Evolutionary conservation across 164 flowering plant genomes (phyloP), one percentile per base, ranked within the genome.

Genomic region (Buxus sempervirens): DNA sequence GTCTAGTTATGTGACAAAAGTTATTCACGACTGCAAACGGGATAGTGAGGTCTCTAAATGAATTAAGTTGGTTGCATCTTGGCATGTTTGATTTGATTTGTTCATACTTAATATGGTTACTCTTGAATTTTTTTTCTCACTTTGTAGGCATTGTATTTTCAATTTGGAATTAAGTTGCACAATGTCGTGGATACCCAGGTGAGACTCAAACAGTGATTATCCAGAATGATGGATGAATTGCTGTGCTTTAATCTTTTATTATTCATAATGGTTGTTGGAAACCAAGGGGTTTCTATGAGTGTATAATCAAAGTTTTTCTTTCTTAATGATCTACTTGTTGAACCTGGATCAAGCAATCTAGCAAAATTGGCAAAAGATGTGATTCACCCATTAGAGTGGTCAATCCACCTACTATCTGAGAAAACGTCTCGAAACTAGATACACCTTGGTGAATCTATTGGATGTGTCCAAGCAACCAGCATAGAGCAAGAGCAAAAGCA

Each of bases 171-270:
- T 79, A 89, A 83, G 82, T 79, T 94, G 75, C 79, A 94, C 77
- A 91, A 88, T 72, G 97, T 91, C 62, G 77, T 88, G 63, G 98
- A 93, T 73, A 93, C 98, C 67, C 98, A 93, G 91, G 98, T 91
- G 57, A 74, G 77, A 45, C 1, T 51, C 63, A 24, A 15, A 1
- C 16, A 10, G 3, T 54, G 21, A 1, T 22, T 55, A 16, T 27
- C 20, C 26, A 19, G 5, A 58, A 13, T 1, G 26, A 1, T 58
- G n/a, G 38, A 24, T 27, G 25, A 58, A 58, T 58, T 58, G 61
- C n/a, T 58, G 51, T 45, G 51, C 5, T 45, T 45, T 45, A 10
- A 16, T 58, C 38, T 58, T 14, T 2, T 20, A 58, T 58, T 23
- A 38, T 58, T 14, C 24, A 24, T 27, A 15, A 27, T 58, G 1